Percentiles rank a stretch among this genome's conserved stretches.
Conservation (phyloP, 768 basidiomycete genomes). For the Mycena pura region DNA sequence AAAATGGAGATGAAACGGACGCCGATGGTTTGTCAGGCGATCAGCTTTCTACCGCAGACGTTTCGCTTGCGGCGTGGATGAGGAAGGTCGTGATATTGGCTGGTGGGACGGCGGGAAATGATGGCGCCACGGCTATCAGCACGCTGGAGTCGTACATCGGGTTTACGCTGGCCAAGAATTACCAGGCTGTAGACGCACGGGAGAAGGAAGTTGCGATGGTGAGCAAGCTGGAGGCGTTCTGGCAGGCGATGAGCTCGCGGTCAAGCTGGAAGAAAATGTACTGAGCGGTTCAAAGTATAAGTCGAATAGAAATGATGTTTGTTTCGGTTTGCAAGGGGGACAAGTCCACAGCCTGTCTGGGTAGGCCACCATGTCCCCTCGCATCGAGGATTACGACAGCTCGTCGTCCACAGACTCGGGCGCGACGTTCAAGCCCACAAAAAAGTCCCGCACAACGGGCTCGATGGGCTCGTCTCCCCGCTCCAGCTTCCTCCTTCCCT, state of each 20-base stretch:
- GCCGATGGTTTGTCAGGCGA: slow-evolving; percentile 58
- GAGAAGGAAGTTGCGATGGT: slow-evolving; percentile 40
- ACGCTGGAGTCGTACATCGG: slow-evolving; percentile 63
- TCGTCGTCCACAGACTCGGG: slow-evolving; percentile 52
- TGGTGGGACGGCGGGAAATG: slow-evolving; percentile 58
- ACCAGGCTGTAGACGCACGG: slow-evolving; percentile 39
- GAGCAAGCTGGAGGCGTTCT: slow-evolving; percentile 71
- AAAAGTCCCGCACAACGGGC: slow-evolving; percentile 14
- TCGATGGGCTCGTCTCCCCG: slow-evolving; percentile 27
- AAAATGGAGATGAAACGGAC: neutral
- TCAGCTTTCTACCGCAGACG: slow-evolving; percentile 80
- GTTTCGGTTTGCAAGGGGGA: too few relatives aligned
- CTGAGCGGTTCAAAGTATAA: neutral
- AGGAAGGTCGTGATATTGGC: slow-evolving; percentile 62
- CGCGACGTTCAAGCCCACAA: slow-evolving; percentile 34
- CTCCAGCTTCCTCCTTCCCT: slow-evolving; percentile 42
- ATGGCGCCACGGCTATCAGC: slow-evolving; percentile 55
- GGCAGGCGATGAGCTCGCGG: slow-evolving; percentile 70
- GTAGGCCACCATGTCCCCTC: slow-evolving; percentile 16
- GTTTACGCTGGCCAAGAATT: slow-evolving; percentile 52
- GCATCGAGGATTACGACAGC: slow-evolving; percentile 51
- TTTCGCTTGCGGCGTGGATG: slow-evolving; percentile 83
- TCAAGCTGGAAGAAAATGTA: slow-evolving; percentile 73
- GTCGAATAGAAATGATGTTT: neutral
- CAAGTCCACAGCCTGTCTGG: neutral